phyloP scores from a whole-genome alignment of 75 land plant genomes.

The Pseudotsuga menziesii region DNA sequence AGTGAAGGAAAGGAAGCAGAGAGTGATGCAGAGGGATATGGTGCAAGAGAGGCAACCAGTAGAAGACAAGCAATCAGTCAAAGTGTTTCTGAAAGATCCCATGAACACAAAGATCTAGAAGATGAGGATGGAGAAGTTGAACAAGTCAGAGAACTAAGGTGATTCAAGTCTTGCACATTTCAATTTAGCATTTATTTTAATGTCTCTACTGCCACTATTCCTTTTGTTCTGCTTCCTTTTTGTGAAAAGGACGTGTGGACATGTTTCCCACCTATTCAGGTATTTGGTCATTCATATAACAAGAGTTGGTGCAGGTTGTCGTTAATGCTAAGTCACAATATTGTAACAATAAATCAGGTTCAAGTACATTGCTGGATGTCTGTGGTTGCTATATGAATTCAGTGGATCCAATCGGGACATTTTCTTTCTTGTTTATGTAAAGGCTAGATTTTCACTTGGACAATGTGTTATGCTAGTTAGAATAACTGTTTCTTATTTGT shows the following conservation, averaged over 20 bases:
- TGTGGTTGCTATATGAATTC: neutral
- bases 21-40: conserved; percentile 63
- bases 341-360: neutral
- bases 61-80: conserved; percentile 53
- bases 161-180: neutral
- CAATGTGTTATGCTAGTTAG: neutral
- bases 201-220: neutral
- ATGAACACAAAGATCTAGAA: conserved; percentile 42
- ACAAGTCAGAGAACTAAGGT: conserved; percentile 40
- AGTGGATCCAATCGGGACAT: neutral
- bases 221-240: neutral
- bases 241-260: neutral
- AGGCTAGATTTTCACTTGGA: neutral
- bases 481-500: neutral
- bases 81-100: conserved; percentile 75
- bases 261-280: neutral
- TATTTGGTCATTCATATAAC: neutral
- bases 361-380: neutral
- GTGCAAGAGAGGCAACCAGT: conserved; percentile 50
- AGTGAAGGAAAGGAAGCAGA: conserved; percentile 51
- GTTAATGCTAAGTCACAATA: neutral
- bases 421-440: neutral
- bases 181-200: neutral
- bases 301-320: neutral
- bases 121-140: conserved; percentile 67